phyloP scores from a whole-genome alignment of 345 rosid genomes.

The Schrenkiella parvula region DNA sequence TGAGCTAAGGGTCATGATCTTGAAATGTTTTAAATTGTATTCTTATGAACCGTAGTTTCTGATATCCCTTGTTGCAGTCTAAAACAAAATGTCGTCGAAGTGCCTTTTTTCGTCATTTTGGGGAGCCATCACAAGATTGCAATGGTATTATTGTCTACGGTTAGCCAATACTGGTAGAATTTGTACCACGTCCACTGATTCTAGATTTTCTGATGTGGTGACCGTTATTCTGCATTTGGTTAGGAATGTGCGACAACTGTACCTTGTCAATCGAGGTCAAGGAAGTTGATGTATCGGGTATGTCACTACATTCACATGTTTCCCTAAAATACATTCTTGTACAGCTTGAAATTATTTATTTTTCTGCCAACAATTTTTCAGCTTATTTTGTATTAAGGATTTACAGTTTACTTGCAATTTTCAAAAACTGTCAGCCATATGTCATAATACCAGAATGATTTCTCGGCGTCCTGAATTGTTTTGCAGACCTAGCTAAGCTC shows the following conservation, averaged over 20 bases:
- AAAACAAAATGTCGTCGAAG: slow-evolving; percentile 79
- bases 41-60: neutral
- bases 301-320: slow-evolving; percentile 17
- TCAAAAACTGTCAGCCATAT: neutral
- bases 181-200: neutral
- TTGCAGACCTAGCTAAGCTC: slow-evolving; percentile 60
- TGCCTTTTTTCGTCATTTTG: slow-evolving; percentile 80
- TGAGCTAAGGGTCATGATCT: neutral
- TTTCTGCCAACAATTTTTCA: neutral
- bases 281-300: slow-evolving; percentile 77
- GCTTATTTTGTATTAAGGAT: neutral
- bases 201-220: slow-evolving; percentile 6
- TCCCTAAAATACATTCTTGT: neutral
- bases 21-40: neutral
- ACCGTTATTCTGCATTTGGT: slow-evolving; percentile 12
- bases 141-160: slow-evolving; percentile 48
- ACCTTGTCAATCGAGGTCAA: slow-evolving; percentile 59
- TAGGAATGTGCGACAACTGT: slow-evolving; percentile 97
- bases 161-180: neutral
- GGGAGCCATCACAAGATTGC: slow-evolving; percentile 87
- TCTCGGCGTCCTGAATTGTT: neutral
- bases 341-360: neutral
- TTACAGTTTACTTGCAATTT: neutral
- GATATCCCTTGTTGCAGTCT: slow-evolving; percentile 42
- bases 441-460: neutral